A percentile compares a stretch with the other conserved stretches of the same genome.
These are phyloP conservation scores for Cyberlindnera xylosilytica DNA, from an alignment of 805 yeast species.

Conservation along the genomic window DNA sequence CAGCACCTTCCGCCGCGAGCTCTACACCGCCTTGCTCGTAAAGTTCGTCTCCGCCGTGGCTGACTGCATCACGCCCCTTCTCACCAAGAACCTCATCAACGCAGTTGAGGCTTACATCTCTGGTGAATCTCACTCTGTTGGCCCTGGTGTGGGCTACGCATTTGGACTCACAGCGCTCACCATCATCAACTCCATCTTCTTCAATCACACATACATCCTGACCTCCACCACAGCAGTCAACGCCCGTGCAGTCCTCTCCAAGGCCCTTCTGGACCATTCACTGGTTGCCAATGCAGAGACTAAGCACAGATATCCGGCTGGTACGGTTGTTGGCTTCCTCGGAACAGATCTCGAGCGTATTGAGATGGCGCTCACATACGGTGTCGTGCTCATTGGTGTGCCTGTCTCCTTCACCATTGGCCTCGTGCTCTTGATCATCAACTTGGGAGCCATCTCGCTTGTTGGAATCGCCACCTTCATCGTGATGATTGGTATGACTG, in stretches of 20 bases:
- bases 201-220: background rate
- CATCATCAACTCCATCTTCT: background rate
- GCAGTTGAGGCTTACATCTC: background rate
- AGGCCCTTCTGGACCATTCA: slow-evolving; percentile 64
- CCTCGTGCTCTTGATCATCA: slow-evolving; percentile 53
- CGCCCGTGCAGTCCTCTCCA: slow-evolving; percentile 62
- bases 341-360: slow-evolving; percentile 78
- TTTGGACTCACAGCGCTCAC: slow-evolving; percentile 51
- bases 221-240: slow-evolving; percentile 48
- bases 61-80: slow-evolving; percentile 40
- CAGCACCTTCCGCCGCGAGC: slow-evolving; percentile 4
- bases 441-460: slow-evolving; percentile 66
- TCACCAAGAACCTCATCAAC: slow-evolving; percentile 45
- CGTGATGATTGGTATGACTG: slow-evolving; percentile 37
- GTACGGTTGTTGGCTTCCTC: slow-evolving; percentile 68
- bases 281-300: slow-evolving; percentile 54
- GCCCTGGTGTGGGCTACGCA: slow-evolving; percentile 72
- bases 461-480: slow-evolving; percentile 55
- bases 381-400: slow-evolving; percentile 46
- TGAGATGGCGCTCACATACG: slow-evolving; percentile 65
- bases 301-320: slow-evolving; percentile 54
- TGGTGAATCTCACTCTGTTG: slow-evolving; percentile 25
- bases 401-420: slow-evolving; percentile 57
- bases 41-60: background rate
- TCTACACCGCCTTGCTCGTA: background rate